Percentiles rank a stretch among this genome's conserved stretches.
phyloP scores from a whole-genome alignment of 2,329 filamentous ascomycete species.

The Orbilia oligospora region DNA sequence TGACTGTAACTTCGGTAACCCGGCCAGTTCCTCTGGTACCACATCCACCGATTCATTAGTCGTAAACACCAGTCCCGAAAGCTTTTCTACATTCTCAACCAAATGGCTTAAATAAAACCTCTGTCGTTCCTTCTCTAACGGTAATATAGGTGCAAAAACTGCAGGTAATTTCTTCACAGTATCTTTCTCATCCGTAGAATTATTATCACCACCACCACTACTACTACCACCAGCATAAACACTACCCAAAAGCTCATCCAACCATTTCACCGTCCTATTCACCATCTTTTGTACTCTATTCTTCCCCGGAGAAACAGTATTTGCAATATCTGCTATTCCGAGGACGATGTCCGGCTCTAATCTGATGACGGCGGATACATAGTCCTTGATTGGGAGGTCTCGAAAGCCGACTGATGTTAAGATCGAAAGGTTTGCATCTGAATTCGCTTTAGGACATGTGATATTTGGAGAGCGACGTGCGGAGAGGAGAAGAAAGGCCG shows the following conservation, averaged over 20 bases:
- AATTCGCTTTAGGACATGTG: conserved; percentile 77
- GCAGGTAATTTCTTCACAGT: conserved; percentile 64
- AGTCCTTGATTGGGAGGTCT: conserved; percentile 78
- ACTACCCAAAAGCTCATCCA: conserved; percentile 75
- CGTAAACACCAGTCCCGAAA: conserved; percentile 79
- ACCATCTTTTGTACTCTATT: conserved; percentile 87
- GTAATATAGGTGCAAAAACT: conserved; percentile 79
- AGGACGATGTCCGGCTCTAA: conserved; percentile 85
- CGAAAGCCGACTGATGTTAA: conserved; percentile 90
- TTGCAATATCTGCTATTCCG: conserved; percentile 80
- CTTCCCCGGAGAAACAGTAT: conserved; percentile 72
- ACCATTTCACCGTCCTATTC: conserved; percentile 86
- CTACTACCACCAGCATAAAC: conserved; percentile 64
- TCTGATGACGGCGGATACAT: conserved; percentile 74
- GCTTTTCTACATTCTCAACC: conserved; percentile 73
- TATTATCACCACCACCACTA: conserved; percentile 62
- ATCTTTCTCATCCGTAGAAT: conserved; percentile 61
- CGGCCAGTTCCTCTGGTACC: conserved; percentile 74
- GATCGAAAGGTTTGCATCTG: conserved; percentile 79
- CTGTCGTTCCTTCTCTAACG: conserved; percentile 81
- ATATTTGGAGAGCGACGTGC: conserved; percentile 84
- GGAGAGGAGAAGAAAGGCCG: conserved; percentile 79
- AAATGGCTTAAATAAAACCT: conserved; percentile 84
- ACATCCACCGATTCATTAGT: conserved; percentile 76
- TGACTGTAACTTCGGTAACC: conserved; percentile 81